A percentile compares a stretch with the other conserved stretches of the same genome.
These are phyloP conservation scores for Brassica hybrid DNA, from an alignment of 441 rosid genomes.

Conservation along the genomic window DNA sequence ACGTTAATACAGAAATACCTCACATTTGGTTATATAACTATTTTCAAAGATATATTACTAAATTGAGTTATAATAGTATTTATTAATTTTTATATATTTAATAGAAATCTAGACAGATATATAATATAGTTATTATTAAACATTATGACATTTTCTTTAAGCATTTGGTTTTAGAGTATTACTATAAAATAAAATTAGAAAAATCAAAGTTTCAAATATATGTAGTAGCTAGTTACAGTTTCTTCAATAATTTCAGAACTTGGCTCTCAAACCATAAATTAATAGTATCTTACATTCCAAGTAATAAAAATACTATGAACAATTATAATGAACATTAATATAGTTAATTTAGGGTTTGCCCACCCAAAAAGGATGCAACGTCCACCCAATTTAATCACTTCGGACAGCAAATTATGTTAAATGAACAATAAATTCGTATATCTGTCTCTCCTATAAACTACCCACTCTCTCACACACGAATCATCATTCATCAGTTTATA, in stretches of 20 bases:
- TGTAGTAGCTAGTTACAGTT: background rate
- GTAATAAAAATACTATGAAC: slow-evolving; percentile 4
- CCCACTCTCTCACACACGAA: slow-evolving; percentile 4
- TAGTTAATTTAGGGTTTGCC: slow-evolving; percentile 28
- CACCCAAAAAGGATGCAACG: slow-evolving; percentile 33
- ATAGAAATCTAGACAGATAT: background rate
- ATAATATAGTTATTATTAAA: background rate
- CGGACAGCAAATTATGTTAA: slow-evolving; percentile 43
- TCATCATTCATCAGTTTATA: slow-evolving; percentile 44
- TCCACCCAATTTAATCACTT: slow-evolving; percentile 41
- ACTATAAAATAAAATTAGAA: background rate
- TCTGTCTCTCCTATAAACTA: slow-evolving; percentile 39
- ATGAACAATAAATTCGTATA: slow-evolving; percentile 43
- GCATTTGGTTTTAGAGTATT: background rate
- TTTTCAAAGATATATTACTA: background rate
- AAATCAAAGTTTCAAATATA: background rate
- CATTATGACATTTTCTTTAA: background rate
- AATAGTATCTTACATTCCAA: too few relatives aligned
- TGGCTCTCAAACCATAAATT: slow-evolving; percentile 8
- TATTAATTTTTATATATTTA: background rate
- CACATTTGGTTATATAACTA: background rate
- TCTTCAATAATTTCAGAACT: slow-evolving; percentile 7
- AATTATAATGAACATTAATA: slow-evolving; percentile 5
- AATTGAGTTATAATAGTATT: background rate
- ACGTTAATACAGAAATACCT: background rate